Percentiles rank a stretch among this genome's conserved stretches.
phyloP scores from a whole-genome alignment of 345 rosid species.

The Linum trigynum region DNA sequence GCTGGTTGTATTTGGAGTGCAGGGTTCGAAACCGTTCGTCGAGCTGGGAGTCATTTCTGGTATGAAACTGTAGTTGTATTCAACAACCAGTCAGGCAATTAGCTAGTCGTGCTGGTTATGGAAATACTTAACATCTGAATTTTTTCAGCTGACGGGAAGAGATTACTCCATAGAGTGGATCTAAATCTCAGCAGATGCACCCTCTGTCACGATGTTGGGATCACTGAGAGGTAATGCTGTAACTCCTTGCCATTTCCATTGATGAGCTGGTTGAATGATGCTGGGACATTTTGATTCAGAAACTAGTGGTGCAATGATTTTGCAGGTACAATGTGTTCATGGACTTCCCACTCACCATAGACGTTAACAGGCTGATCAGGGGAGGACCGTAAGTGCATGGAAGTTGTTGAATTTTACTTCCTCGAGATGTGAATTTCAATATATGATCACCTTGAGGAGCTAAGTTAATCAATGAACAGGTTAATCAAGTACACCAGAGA shows the following conservation, averaged over 20 bases:
- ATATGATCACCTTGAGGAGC: not conserved
- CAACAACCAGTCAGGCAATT: not conserved
- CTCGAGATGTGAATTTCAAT: not conserved
- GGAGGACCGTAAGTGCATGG: constrained; percentile 3
- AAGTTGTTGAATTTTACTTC: not conserved
- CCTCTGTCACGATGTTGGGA: constrained; percentile 30
- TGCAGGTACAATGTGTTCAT: constrained; percentile 7
- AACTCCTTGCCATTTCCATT: too few species aligned
- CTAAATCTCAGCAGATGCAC: constrained; percentile 10
- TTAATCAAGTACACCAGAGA: not conserved
- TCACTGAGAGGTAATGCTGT: constrained; percentile 20
- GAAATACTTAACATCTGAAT: not conserved
- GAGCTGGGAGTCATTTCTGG: constrained; percentile 39
- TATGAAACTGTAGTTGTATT: constrained; percentile 4
- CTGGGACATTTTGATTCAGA: too few species aligned
- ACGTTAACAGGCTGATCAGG: not conserved
- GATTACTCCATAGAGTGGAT: not conserved
- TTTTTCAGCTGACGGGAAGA: constrained; percentile 6
- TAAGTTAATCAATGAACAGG: not conserved
- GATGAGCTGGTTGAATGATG: too few species aligned
- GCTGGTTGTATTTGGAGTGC: constrained; percentile 31
- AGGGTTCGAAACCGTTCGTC: constrained; percentile 27
- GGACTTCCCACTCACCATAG: not conserved
- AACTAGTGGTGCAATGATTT: not conserved
- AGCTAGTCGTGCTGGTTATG: not conserved